A percentile compares a stretch with the other conserved stretches of the same genome.
Conservation (phyloP, 768 basidiomycete species). For the Calocybe gangraenosa region DNA sequence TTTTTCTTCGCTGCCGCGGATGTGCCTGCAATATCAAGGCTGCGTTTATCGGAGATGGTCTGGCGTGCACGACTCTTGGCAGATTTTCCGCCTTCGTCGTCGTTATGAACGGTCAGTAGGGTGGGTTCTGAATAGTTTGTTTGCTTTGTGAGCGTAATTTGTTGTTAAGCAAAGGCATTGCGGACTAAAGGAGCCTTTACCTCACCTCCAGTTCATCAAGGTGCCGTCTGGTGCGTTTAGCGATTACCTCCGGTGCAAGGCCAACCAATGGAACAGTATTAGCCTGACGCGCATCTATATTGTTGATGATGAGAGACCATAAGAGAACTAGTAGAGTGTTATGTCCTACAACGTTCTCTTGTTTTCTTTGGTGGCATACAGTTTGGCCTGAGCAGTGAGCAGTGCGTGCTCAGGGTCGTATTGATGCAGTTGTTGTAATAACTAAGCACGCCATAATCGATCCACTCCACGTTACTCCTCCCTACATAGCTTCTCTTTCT, state of each 20-base stretch:
- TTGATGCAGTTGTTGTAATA: constrained; percentile 7
- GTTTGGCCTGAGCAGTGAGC: too few species aligned
- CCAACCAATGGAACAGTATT: constrained; percentile 38
- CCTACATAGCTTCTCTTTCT: constrained; percentile 4
- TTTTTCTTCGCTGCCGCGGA: constrained; percentile 58
- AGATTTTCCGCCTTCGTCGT: constrained; percentile 35
- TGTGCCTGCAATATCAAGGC: constrained; percentile 43
- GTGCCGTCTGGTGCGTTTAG: constrained; percentile 72
- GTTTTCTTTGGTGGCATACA: constrained; percentile 49
- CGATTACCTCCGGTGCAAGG: constrained; percentile 61
- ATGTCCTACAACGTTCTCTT: constrained; percentile 35
- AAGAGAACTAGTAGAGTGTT: constrained; percentile 16
- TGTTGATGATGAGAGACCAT: constrained; percentile 3
- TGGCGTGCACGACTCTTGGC: constrained; percentile 70
- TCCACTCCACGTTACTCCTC: not conserved
- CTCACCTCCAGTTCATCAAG: constrained; percentile 82
- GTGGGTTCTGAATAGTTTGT: constrained; percentile 73
- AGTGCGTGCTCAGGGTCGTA: too few species aligned
- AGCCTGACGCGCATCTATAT: constrained; percentile 47
- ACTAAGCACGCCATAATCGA: constrained; percentile 24
- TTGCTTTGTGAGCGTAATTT: constrained; percentile 38
- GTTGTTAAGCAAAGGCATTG: constrained; percentile 4
- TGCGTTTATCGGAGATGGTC: constrained; percentile 75
- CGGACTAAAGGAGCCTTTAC: not conserved
- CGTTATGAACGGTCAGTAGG: constrained; percentile 42